Base-by-base conservation (phyloP, 345 rosid genomes). In the Raphanus raphanistrum region DNA sequence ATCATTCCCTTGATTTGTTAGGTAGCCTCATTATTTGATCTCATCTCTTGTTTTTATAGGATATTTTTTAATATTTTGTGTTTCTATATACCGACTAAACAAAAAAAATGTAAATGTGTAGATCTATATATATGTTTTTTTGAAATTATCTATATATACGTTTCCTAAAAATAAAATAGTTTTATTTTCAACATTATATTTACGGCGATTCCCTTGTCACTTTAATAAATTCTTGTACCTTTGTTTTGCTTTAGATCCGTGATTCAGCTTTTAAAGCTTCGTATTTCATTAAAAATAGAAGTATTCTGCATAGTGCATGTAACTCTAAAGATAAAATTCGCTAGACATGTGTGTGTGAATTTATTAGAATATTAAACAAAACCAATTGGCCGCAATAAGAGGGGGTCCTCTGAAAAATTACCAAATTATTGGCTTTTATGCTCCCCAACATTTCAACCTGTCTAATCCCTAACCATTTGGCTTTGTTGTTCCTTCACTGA, bases 391-490 rank as follows among this genome's bases (percentile, higher is more conserved):
- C 76, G 79, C 79, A 80, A 80, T 64, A 70, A 75, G 68, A 75
- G 80, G 79, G 82, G 83, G 83, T 80, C 83, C 83, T 80, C 68
- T 59, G 26, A 70, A 15, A 74, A 75, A n/a, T 70, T 70, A 80
- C 83, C 67, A 80, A 80, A 80, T 80, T 80, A 80, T 75, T 80
- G 83, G 83, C 83, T 80, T 80, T 80, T 80, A 75, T 80, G 83
- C 76, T 80, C 83, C 76, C 83, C 76, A 80, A 75, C 73, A 70
- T 70, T 64, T 80, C 83, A 80, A 75, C 76, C 76, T 75, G 83
- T 80, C 83, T 80, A 75, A 80, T 80, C 83, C 83, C 80, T 75
- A 75, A 80, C 83, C 83, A 80, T 80, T 80, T 80, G 80, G 83
- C 83, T 80, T 80, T 80, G 71, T 54, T 70, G 64, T 60, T 75